These are phyloP conservation scores for Myriosclerotinia scirpicola DNA, from an alignment of 2,329 filamentous ascomycete genomes.

Conservation along the genomic window DNA sequence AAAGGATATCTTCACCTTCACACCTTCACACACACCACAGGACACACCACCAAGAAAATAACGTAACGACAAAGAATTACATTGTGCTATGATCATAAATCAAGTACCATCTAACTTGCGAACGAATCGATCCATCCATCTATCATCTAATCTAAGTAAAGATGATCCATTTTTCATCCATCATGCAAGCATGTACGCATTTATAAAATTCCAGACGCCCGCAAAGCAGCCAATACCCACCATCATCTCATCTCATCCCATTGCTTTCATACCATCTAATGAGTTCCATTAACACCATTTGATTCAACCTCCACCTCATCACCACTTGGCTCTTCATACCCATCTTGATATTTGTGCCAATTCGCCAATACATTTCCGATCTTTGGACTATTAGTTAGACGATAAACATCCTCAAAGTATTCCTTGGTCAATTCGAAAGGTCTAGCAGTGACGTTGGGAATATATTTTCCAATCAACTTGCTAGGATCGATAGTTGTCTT, in stretches of 20 bases:
- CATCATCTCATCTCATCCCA: background rate
- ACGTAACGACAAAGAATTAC: background rate
- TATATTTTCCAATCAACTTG: conserved; percentile 97
- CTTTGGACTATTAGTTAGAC: conserved; percentile 68
- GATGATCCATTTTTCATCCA: conserved; percentile 11
- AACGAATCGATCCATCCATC: background rate
- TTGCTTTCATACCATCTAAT: background rate
- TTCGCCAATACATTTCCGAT: conserved; percentile 42
- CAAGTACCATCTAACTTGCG: background rate
- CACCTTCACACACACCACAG: too few relatives aligned
- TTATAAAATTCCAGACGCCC: conserved; percentile 7
- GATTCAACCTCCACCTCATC: conserved; percentile 12
- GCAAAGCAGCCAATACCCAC: conserved; percentile 9
- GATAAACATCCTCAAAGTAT: conserved; percentile 99
- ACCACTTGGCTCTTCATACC: conserved; percentile 8
- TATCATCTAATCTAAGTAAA: conserved; percentile 11
- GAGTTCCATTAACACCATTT: conserved; percentile 10
- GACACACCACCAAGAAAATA: too few relatives aligned
- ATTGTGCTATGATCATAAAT: conserved; percentile 10
- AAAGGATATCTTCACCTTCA: too few relatives aligned
- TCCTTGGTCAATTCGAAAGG: conserved; percentile 96
- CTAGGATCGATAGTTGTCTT: conserved; percentile 97
- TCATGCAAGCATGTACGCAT: conserved; percentile 4
- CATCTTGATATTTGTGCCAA: conserved; percentile 42
- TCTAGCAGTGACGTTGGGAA: conserved; percentile 95